These are phyloP conservation scores for Erythrophleum ivorense DNA, from an alignment of 331 rosid species.

Conservation along the genomic window DNA sequence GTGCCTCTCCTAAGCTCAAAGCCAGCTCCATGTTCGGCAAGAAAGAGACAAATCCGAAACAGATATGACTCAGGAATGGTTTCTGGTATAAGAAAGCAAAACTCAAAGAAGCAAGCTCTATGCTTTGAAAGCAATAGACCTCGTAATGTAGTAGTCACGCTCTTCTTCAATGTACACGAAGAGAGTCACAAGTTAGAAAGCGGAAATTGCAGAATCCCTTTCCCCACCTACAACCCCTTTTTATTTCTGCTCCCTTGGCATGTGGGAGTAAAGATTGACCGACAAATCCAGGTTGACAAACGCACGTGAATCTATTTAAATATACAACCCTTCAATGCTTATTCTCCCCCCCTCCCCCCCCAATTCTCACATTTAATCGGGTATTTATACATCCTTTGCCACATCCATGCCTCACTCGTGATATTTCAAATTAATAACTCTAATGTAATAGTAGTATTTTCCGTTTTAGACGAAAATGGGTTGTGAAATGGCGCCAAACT, in stretches of 20 bases:
- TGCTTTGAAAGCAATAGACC: background rate
- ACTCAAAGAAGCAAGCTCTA: background rate
- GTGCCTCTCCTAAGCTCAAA: conserved; percentile 63
- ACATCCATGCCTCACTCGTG: background rate
- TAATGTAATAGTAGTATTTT: no score
- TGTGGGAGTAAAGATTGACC: conserved; percentile 62
- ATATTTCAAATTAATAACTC: background rate
- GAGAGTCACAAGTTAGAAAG: conserved; percentile 14
- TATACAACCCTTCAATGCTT: conserved; percentile 44
- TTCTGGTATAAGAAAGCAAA: background rate
- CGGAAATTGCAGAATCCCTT: background rate
- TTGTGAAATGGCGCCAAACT: no score
- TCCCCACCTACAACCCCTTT: background rate
- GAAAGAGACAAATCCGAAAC: background rate
- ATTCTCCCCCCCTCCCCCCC: background rate
- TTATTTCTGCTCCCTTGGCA: conserved; percentile 36
- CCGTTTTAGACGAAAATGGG: no score
- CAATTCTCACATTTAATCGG: no score
- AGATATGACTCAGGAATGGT: background rate
- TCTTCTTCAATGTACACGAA: background rate
- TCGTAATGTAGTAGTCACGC: background rate
- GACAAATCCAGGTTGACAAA: conserved; percentile 73
- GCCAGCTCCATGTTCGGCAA: conserved; percentile 61
- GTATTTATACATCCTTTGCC: background rate
- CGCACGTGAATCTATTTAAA: conserved; percentile 80